Conservation (phyloP, 805 yeast species). For the Candida jianshihensis region DNA sequence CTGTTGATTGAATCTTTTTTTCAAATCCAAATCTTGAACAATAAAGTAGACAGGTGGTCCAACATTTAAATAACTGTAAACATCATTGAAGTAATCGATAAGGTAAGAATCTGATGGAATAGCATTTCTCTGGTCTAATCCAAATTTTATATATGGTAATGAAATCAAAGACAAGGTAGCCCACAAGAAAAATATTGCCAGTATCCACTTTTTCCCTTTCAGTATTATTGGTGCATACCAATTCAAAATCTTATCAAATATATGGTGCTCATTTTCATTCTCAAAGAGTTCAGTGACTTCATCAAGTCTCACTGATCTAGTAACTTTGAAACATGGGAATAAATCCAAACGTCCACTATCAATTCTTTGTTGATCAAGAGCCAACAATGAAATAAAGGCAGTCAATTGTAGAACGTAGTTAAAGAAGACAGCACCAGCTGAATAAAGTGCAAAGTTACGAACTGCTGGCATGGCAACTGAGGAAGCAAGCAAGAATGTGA, state of each 20-base stretch:
- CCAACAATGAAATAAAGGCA: conserved; percentile 64
- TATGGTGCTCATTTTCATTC: conserved; percentile 22
- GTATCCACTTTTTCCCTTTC: conserved; percentile 37
- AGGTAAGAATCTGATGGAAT: conserved; percentile 79
- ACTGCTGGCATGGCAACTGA: conserved; percentile 94
- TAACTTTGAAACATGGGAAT: conserved; percentile 44
- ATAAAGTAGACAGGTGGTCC: conserved; percentile 94
- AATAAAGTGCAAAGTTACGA: conserved; percentile 82
- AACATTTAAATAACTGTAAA: conserved; percentile 64
- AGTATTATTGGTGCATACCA: conserved; percentile 51
- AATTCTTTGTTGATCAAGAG: conserved; percentile 57
- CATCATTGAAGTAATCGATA: conserved; percentile 71
- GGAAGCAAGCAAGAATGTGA: conserved; percentile 74
- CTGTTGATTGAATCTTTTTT: conserved; percentile 56
- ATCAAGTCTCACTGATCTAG: conserved; percentile 12
- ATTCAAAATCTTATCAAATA: conserved; percentile 36
- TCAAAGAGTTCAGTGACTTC: conserved; percentile 21
- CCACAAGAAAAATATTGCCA: conserved; percentile 52
- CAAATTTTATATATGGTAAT: conserved; percentile 64
- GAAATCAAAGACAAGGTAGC: conserved; percentile 62
- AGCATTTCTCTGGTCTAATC: conserved; percentile 86
- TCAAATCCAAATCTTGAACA: conserved; percentile 59
- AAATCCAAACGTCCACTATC: conserved; percentile 56
- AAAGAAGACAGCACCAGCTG: conserved; percentile 77
- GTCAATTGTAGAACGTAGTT: conserved; percentile 79